A percentile compares a stretch with the other conserved stretches of the same genome.
Conservation (phyloP, 306 rosid species). For the Gynostemma pentaphyllum region DNA sequence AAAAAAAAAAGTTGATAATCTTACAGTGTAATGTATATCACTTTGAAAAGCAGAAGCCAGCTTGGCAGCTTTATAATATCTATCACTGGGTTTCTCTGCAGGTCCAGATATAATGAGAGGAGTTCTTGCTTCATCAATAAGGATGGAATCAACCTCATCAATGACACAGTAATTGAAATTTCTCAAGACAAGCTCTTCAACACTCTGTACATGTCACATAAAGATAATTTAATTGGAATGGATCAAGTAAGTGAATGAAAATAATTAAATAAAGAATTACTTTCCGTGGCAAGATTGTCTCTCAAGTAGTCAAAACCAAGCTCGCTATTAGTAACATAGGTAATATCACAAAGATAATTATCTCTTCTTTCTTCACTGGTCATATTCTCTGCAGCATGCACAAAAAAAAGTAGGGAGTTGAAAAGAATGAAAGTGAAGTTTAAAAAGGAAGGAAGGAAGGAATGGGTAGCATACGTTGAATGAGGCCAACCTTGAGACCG, state of each 20-base stretch:
- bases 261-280: constrained; percentile 49
- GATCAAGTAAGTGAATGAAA: constrained; percentile 16
- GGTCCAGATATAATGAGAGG: constrained; percentile 97
- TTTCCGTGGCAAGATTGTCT: constrained; percentile 99
- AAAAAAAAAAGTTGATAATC: constrained; percentile 6
- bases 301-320: constrained; percentile 97
- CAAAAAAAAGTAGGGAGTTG: not conserved
- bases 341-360: constrained; percentile 82
- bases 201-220: constrained; percentile 54
- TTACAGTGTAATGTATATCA: constrained; percentile 91
- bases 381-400: constrained; percentile 86
- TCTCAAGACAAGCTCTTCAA: constrained; percentile 90
- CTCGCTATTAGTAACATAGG: constrained; percentile 93
- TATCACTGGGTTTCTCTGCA: constrained; percentile 89
- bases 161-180: constrained; percentile 78
- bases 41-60: constrained; percentile 81
- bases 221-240: constrained; percentile 14
- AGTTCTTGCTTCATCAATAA: constrained; percentile 95
- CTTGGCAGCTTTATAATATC: constrained; percentile 87
- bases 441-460: constrained; percentile 13
- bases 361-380: constrained; percentile 88
- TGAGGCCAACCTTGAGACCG: constrained; percentile 99
- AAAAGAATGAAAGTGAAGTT: not conserved
- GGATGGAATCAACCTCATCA: constrained; percentile 99
- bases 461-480: constrained; percentile 86